These are phyloP conservation scores for Candida gigantensis DNA, from an alignment of 1,139 yeast species.

Conservation along the genomic window DNA sequence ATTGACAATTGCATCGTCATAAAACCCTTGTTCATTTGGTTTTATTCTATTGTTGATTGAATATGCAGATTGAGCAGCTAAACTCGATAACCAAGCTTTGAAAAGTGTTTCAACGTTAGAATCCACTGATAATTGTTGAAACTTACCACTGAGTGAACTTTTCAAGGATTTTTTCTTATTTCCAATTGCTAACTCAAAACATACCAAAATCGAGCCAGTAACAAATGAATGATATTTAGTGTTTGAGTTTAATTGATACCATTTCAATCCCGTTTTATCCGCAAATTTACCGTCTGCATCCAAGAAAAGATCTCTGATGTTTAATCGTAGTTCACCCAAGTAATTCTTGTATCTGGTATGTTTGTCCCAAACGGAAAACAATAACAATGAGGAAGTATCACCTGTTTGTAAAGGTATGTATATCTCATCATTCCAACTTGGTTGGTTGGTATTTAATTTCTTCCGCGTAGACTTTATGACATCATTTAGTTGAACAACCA, in stretches of 20 bases:
- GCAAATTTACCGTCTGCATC: slow-evolving; percentile 18
- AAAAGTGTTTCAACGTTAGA: slow-evolving; percentile 19
- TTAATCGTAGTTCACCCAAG: slow-evolving; percentile 57
- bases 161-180: slow-evolving; percentile 12
- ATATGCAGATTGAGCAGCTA: slow-evolving; percentile 34
- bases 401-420: slow-evolving; percentile 30
- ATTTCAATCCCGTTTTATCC: slow-evolving; percentile 36
- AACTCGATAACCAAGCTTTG: slow-evolving; percentile 30
- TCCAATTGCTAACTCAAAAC: slow-evolving; percentile 46
- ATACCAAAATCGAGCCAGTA: slow-evolving; percentile 57
- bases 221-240: slow-evolving; percentile 48
- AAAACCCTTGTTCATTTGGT: slow-evolving; percentile 48
- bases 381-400: slow-evolving; percentile 33
- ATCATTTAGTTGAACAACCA: slow-evolving; percentile 37
- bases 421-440: slow-evolving; percentile 47
- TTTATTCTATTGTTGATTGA: slow-evolving; percentile 14
- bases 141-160: background rate
- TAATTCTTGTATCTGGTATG: slow-evolving; percentile 49
- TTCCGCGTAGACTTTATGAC: slow-evolving; percentile 31
- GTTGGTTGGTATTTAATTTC: slow-evolving; percentile 41
- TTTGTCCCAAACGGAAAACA: slow-evolving; percentile 47
- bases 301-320: slow-evolving; percentile 44
- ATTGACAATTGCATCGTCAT: slow-evolving; percentile 31
- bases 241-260: slow-evolving; percentile 55
- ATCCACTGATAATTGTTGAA: slow-evolving; percentile 5